Evolutionary conservation across 371 early-diverging fungal genomes (phyloP), one percentile per base, ranked within the genome.

Genomic region (Lichtheimia corymbifera): DNA sequence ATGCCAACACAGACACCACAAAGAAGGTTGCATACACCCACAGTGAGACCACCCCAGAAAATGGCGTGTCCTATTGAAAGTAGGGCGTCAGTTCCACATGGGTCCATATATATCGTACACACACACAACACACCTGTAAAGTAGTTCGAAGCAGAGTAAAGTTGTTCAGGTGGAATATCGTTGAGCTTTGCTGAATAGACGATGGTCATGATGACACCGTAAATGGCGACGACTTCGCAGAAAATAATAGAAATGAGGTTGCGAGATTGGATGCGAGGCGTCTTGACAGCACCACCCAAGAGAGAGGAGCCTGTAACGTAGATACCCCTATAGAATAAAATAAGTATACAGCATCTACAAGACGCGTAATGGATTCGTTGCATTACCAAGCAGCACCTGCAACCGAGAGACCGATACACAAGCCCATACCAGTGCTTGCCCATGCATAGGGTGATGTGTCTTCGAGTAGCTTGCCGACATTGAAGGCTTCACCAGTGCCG

Each of bases 161-260:
- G 68, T 9, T 61, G 40, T 15, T 72, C 73, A 54, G 76, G 63
- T 45, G 70, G 61, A 3, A 90, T 84, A 27, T 83, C 79, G 27
- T 66, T 71, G 13, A 96, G 72, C 73, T 96, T 96, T 18, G 93
- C 83, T 6, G 92, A 90, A 70, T 95, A 96, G 52, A 98, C 94
- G 67, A 98, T 97, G 49, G 97, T 95, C 88, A 97, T 95, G 70
- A 98, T 97, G 55, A 98, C 88, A 61, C 98, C 98, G 73, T 98
- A 98, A 66, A 98, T 98, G 63, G 97, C 98, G 9, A 98, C 98
- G 63, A 95, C 98, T 82, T 98, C 98, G 81, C 97, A 98, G 70
- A 98, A 97, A 77, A 97, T 96, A 62, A 98, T 94, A 64, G 94
- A 88, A 80, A 98, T 96, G 64, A 98, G 83, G 83, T 97, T 98